Percentiles rank a stretch among this genome's conserved stretches.
Conservation (phyloP, 441 rosid species). For the Viola pubescens region DNA sequence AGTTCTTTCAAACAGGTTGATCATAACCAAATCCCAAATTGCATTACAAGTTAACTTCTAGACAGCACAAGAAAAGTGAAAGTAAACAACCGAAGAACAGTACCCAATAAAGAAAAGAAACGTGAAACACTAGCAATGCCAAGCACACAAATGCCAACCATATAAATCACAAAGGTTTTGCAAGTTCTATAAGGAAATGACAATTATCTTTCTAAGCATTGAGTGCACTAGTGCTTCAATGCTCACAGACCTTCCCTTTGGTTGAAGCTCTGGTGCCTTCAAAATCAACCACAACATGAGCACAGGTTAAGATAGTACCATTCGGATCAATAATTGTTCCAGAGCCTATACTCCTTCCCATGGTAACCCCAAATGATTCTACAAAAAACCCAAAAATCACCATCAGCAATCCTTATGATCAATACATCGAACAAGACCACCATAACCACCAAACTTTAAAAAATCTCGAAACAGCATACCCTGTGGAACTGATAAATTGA, state of each 20-base stretch:
- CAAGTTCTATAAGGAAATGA: no score
- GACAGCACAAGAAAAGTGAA: no score
- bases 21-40: not conserved
- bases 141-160: no score
- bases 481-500: constrained; percentile 61
- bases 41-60: no score
- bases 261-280: constrained; percentile 38
- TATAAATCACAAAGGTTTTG: no score
- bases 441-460: not conserved
- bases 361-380: constrained; percentile 46
- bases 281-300: constrained; percentile 67
- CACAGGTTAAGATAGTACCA: constrained; percentile 79
- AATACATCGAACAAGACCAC: not conserved
- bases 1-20: not conserved
- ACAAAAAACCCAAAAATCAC: not conserved
- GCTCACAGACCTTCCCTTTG: constrained; percentile 54
- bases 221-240: not conserved
- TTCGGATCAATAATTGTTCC: constrained; percentile 77
- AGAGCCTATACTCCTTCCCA: constrained; percentile 60
- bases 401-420: not conserved
- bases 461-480: constrained; percentile 27
- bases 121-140: no score
- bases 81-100: no score
- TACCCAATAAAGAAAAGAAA: no score
- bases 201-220: no score